Evolutionary conservation across 2,329 filamentous ascomycete genomes (phyloP).

Genomic region (Berkeleyomyces basicola): DNA sequence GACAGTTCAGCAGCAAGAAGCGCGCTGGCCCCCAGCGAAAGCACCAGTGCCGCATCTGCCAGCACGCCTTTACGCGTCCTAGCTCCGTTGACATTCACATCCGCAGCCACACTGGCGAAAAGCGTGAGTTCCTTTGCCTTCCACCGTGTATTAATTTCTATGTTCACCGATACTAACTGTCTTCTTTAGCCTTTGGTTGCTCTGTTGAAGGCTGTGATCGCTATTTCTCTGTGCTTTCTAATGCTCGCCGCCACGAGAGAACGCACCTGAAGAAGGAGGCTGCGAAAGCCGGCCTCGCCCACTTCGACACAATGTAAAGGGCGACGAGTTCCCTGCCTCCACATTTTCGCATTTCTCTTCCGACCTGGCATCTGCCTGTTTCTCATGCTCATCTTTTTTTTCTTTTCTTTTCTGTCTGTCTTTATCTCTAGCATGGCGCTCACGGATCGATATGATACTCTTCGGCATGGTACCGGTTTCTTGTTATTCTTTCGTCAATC

Average conservation of each 20-base stretch:
- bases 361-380: neutral
- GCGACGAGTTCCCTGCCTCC: neutral
- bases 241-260: slow-evolving; percentile 84
- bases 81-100: slow-evolving; percentile 94
- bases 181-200: slow-evolving; percentile 62
- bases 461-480: slow-evolving; percentile 6
- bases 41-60: slow-evolving; percentile 98
- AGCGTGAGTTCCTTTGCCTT: slow-evolving; percentile 50
- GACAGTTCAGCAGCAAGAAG: slow-evolving; percentile 92
- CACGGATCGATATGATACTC: slow-evolving; percentile 11
- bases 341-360: neutral
- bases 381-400: neutral
- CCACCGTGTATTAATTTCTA: neutral
- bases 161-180: slow-evolving; percentile 9
- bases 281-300: slow-evolving; percentile 1
- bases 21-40: slow-evolving; percentile 96
- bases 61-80: slow-evolving; percentile 89
- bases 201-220: slow-evolving; percentile 89
- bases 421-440: slow-evolving; percentile 5
- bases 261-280: slow-evolving; percentile 53
- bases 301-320: neutral
- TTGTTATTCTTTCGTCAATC: slow-evolving; percentile 3
- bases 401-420: slow-evolving; percentile 3
- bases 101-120: slow-evolving; percentile 97
- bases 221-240: slow-evolving; percentile 94